Evolutionary conservation across 352 stramenopile genomes (phyloP).

Genomic region (Blastocystis hominis): DNA sequence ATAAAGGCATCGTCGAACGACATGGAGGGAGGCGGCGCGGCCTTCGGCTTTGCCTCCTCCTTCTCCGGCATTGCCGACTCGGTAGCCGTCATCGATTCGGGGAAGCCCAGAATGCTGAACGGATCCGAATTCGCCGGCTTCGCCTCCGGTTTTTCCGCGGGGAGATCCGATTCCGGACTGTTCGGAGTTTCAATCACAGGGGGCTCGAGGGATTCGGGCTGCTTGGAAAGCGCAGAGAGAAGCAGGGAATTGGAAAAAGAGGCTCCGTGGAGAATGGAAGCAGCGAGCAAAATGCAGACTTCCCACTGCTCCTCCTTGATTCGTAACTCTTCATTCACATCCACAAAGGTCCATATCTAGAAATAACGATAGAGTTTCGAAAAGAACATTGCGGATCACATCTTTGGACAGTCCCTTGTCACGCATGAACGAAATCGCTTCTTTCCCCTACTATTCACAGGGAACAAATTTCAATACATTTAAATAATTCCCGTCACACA

Average conservation of each 20-base stretch:
- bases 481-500: not conserved
- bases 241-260: constrained; percentile 12
- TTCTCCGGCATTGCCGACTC: no score
- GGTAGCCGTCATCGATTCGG: no score
- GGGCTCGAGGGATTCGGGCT: not conserved
- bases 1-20: no score
- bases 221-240: not conserved
- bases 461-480: not conserved
- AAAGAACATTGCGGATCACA: not conserved
- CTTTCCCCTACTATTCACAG: not conserved
- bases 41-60: no score
- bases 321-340: not conserved
- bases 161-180: not conserved
- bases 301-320: constrained; percentile 13
- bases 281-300: constrained; percentile 1
- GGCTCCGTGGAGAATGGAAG: not conserved
- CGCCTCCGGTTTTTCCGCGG: not conserved
- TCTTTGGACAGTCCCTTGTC: not conserved
- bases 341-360: constrained; percentile 40
- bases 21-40: no score
- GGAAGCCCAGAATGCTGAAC: no score
- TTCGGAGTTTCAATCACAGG: not conserved
- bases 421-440: not conserved
- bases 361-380: not conserved
- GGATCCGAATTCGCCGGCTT: not conserved